Percentiles rank a stretch among this genome's conserved stretches.
Conservation (phyloP, 2,329 filamentous ascomycete genomes). For the Cladophialophora bantiana region DNA sequence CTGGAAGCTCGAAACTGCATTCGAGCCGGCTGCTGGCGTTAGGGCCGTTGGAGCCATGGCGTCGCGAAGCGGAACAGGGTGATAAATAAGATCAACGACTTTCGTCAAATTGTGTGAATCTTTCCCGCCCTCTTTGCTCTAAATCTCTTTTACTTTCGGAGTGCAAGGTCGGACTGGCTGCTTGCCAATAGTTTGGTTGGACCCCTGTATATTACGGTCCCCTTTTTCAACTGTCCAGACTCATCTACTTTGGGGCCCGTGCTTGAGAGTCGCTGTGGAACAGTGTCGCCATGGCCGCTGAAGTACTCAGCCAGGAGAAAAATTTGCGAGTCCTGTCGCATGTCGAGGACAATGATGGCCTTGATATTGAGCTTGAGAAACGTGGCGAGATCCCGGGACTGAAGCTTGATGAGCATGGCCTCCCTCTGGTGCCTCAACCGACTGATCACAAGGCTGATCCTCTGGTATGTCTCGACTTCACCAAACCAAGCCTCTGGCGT, state of each 20-base stretch:
- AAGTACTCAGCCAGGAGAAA: neutral
- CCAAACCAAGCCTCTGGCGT: neutral
- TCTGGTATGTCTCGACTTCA: neutral
- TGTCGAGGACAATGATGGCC: conserved; percentile 9
- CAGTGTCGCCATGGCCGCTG: neutral
- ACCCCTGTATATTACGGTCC: neutral
- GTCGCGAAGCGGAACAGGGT: neutral
- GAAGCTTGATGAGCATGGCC: conserved; percentile 20
- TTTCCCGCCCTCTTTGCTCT: neutral
- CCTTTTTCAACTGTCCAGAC: neutral
- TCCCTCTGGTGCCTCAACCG: conserved; percentile 19
- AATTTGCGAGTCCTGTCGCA: neutral
- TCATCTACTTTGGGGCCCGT: neutral
- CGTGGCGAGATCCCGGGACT: neutral
- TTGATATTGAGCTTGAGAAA: conserved; percentile 10
- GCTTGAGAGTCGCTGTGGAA: neutral
- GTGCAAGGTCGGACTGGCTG: neutral
- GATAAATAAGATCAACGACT: conserved; percentile 6
- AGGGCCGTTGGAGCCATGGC: conserved; percentile 1
- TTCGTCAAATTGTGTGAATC: neutral
- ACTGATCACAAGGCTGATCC: conserved; percentile 20
- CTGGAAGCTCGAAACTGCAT: neutral
- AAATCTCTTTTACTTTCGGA: neutral
- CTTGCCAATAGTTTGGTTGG: neutral
- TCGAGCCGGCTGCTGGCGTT: neutral